These are phyloP conservation scores for Plantago coronopus DNA, from an alignment of 305 asterid species.

Conservation along the genomic window DNA sequence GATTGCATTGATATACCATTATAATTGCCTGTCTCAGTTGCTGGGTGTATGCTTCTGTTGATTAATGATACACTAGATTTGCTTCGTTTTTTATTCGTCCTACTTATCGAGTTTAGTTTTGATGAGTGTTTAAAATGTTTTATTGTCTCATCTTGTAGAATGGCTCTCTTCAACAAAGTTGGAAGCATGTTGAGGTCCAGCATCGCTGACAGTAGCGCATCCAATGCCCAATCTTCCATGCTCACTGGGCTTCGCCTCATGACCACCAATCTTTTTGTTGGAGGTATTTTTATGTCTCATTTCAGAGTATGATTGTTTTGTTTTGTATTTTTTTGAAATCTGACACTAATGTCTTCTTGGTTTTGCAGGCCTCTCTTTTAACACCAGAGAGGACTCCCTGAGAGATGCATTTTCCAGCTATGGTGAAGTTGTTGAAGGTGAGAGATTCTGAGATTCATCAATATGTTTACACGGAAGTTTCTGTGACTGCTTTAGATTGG, in stretches of 20 bases:
- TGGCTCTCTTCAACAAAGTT: constrained; percentile 47
- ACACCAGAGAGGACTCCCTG: constrained; percentile 33
- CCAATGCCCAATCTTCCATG: constrained; percentile 32
- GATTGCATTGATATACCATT: too few species aligned
- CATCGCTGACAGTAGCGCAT: constrained; percentile 19
- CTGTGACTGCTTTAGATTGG: background rate
- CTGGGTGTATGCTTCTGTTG: too few species aligned
- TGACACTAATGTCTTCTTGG: background rate
- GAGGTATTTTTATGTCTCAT: constrained; percentile 27
- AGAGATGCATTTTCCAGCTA: constrained; percentile 44
- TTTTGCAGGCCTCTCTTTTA: constrained; percentile 44
- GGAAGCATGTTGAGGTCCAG: constrained; percentile 35
- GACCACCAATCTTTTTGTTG: constrained; percentile 45
- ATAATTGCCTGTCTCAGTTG: too few species aligned
- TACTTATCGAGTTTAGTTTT: background rate
- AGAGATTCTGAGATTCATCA: background rate
- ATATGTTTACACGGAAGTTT: background rate
- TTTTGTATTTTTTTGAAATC: background rate
- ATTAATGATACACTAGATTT: too few species aligned
- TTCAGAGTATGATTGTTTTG: too few species aligned
- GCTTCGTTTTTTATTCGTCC: background rate
- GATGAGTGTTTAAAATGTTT: background rate
- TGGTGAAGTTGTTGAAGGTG: constrained; percentile 53
- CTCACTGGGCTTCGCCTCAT: constrained; percentile 39
- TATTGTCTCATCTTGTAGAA: constrained; percentile 12